Conservation (phyloP, 1,284 basidiomycete species). For the Cryptococcus sp. region DNA sequence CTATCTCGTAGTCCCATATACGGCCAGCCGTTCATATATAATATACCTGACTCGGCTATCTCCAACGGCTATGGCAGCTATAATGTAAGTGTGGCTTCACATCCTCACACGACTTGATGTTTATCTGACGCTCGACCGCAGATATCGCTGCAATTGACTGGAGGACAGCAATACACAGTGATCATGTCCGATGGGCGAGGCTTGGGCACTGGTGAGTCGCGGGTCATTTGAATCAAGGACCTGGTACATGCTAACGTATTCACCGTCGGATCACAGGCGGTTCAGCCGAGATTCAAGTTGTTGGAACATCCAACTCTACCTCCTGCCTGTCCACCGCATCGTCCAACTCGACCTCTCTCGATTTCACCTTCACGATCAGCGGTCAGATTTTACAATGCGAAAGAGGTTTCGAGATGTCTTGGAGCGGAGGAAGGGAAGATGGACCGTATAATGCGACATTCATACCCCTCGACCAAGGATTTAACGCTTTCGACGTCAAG, state of each 20-base stretch:
- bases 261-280: constrained; percentile 62
- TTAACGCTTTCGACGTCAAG: constrained; percentile 33
- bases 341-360: constrained; percentile 23
- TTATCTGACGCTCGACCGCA: not conserved
- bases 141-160: constrained; percentile 2
- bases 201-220: constrained; percentile 25
- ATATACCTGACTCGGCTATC: constrained; percentile 31
- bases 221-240: too few relatives aligned
- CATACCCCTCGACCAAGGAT: constrained; percentile 35
- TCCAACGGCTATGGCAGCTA: constrained; percentile 13
- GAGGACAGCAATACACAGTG: constrained; percentile 26
- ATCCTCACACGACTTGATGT: not conserved
- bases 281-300: constrained; percentile 47
- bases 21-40: constrained; percentile 34
- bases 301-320: constrained; percentile 20
- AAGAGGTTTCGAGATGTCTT: constrained; percentile 34
- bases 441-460: constrained; percentile 40
- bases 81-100: constrained; percentile 4
- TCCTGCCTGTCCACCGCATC: constrained; percentile 27
- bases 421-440: constrained; percentile 26
- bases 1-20: constrained; percentile 26
- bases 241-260: not conserved
- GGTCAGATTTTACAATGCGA: constrained; percentile 35
- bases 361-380: constrained; percentile 37
- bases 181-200: constrained; percentile 34